Evolutionary conservation across 805 yeast species (phyloP), one percentile per base, ranked within the genome.

Genomic region (Suhomyces pyralidae): DNA sequence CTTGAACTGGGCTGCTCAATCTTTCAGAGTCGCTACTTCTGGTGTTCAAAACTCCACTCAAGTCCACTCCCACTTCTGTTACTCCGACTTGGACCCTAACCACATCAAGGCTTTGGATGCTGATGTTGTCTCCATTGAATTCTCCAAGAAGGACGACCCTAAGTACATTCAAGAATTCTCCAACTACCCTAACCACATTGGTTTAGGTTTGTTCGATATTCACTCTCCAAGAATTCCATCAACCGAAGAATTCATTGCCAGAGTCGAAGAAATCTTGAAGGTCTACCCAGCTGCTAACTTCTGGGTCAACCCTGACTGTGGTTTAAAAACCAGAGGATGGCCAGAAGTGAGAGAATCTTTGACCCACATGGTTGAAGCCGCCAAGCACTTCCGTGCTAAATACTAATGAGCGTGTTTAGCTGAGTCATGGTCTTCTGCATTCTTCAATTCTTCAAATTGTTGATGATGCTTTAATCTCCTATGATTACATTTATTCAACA

Each of bases 251-350:
- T 93, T 94, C 79, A 86, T 90, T 76, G 79, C 86, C 73, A 91
- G 97, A 81, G 90, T 94, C 71, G 85, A 84, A 71, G 94, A 90
- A 76, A 92, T 94, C 81, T 81, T 94, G 79, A 90, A 91, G 82
- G 94, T 89, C 57, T 93, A 93, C 84, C 97, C 97, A 75, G 96
- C 94, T 73, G 90, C 89, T 77, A 93, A 92, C 79, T 89, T 94
- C 85, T 94, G 99, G 99, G 96, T 94, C 74, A 94, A 94, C 96
- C 99, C 99, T 71, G 99, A 94, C 83, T 94, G 99, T 86, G 99
- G 99, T 85, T 86, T 94, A 78, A 94, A 94, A 89, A 94, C 99
- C 77, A 92, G 99, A 87, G 97, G 96, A 67, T 94, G 99, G 99
- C 90, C 88, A 67, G 99, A 94, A 85, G 90, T 93, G 68, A 90